Evolutionary conservation across 228 moss, liverwort and hornwort genomes (phyloP).

Genomic region (Sphagnum magellanicum): DNA sequence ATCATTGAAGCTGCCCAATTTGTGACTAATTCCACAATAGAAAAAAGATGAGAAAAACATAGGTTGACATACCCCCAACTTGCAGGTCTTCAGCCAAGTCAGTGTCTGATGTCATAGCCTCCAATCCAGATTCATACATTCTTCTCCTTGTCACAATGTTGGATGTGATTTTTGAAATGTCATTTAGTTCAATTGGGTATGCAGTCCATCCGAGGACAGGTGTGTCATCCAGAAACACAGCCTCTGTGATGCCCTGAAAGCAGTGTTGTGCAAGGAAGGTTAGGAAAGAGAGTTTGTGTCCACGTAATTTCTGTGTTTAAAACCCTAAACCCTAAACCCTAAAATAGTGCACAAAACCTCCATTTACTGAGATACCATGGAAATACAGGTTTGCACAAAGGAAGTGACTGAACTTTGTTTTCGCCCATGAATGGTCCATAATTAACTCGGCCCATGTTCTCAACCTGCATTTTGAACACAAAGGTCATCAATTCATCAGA

Average conservation of each 20-base stretch:
- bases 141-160: constrained; percentile 6
- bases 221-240: constrained; percentile 46
- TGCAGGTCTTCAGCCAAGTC: constrained; percentile 2
- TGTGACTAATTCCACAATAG: no score
- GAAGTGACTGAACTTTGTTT: constrained; percentile 34
- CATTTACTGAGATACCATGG: no score
- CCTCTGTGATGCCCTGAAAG: constrained; percentile 55
- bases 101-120: constrained; percentile 15
- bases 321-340: no score
- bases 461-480: constrained; percentile 42
- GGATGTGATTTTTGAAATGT: constrained; percentile 16
- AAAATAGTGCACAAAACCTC: no score
- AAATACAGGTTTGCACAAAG: no score
- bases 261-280: neutral
- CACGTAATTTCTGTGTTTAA: no score
- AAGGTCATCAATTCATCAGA: no score
- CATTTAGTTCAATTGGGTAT: constrained; percentile 42
- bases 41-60: no score
- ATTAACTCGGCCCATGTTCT: constrained; percentile 87
- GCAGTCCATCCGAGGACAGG: constrained; percentile 66
- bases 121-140: constrained; percentile 3
- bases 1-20: no score
- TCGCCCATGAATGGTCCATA: constrained; percentile 70
- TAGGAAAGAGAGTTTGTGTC: no score
- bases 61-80: no score